phyloP scores from a whole-genome alignment of 192 early-diverging fungal species.

The Backusella psychrophila region DNA sequence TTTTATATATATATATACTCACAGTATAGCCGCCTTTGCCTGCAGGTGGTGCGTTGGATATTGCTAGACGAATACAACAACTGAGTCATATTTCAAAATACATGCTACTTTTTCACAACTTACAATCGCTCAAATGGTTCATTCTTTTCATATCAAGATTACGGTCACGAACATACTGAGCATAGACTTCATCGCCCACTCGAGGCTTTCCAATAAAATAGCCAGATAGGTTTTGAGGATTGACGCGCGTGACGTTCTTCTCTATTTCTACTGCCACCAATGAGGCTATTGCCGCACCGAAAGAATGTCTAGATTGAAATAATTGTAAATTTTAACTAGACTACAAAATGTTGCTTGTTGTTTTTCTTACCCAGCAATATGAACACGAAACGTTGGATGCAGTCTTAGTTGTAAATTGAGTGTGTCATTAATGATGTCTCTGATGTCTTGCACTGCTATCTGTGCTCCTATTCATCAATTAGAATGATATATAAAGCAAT shows the following conservation, averaged over 20 bases:
- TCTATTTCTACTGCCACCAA: not conserved
- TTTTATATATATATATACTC: not conserved
- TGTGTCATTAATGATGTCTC: not conserved
- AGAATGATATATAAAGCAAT: not conserved
- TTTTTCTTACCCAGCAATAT: constrained; percentile 7
- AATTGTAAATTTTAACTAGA: not conserved
- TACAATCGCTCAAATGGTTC: constrained; percentile 1
- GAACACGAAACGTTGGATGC: not conserved
- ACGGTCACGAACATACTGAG: not conserved
- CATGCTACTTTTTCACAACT: not conserved
- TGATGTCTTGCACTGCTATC: not conserved
- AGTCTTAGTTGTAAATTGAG: not conserved
- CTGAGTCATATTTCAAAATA: not conserved
- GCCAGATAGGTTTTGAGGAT: not conserved
- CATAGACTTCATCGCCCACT: not conserved
- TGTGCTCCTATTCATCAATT: not conserved
- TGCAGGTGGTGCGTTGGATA: not conserved
- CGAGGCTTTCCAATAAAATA: constrained; percentile 1
- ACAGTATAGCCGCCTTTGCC: not conserved
- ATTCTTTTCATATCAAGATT: not conserved
- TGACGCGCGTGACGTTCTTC: not conserved
- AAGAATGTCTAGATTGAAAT: not conserved
- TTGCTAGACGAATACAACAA: not conserved
- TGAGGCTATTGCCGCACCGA: not conserved
- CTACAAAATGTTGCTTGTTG: not conserved